Evolutionary conservation across 805 yeast species (phyloP), one percentile per base, ranked within the genome.

Genomic region (Candida patagonica): DNA sequence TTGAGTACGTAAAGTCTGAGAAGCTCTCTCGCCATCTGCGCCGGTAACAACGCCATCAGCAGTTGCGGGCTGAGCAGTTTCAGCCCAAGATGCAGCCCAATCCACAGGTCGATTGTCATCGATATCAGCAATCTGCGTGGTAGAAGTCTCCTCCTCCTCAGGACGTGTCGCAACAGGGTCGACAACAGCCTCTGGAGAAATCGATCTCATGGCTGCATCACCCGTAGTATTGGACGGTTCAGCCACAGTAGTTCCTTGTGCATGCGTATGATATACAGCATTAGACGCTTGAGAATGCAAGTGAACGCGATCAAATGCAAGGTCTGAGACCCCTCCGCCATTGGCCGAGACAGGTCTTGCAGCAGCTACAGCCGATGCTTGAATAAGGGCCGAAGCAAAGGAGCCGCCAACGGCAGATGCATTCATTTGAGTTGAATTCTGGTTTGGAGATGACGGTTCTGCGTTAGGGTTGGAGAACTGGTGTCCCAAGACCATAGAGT

Each of bases 241-340:
- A 4, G 9, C 20, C 13, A 13, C 17, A 17, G 20, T 33, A 30
- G 30, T 21, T 12, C 41, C 51, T 15, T 43, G 42, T 8, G 43
- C 52, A 30, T 46, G 44, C 19, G 50, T 40, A 17, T 41, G 49
- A 15, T 31, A 43, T 8, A 50, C 53, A 2, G 53, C 53, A 22
- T 45, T 41, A 4, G 52, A 48, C 7, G 53, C 53, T 36, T 46
- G 52, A 2, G 53, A 50, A 33, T 50, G 52, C 9, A 50, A 38
- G 13, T 30, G 30, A 17, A 25, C 19, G 20, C 41, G 19, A 29
- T 38, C 31, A 37, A 24, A 33, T 10, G 26, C 17, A 12, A 33
- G 27, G 20, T 17, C 35, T 8, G 6, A 6, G 17, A 22, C 6
- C 12, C 16, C 16, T 12, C 16, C 16, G 27, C 6, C 37, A 7